phyloP scores from a whole-genome alignment of 2,329 filamentous ascomycete genomes.

The Juglanconis sp. region DNA sequence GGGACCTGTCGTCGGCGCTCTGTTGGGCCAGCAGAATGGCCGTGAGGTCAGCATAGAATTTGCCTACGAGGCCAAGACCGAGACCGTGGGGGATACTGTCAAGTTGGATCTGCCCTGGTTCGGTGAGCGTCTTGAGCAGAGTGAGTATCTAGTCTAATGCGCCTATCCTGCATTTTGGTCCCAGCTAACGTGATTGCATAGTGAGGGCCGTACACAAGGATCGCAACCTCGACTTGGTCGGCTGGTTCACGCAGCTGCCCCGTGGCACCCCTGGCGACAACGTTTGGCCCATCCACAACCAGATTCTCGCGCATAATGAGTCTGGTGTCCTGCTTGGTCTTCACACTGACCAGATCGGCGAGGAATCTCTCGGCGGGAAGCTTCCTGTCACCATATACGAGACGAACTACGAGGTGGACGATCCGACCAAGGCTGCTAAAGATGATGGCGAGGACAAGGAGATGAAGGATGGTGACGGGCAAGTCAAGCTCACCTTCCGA shows the following conservation, averaged over 20 bases:
- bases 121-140: constrained; percentile 74
- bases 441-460: constrained; percentile 63
- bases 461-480: constrained; percentile 63
- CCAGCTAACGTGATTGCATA: constrained; percentile 31
- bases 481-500: constrained; percentile 68
- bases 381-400: constrained; percentile 92
- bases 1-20: constrained; percentile 77
- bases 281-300: constrained; percentile 73
- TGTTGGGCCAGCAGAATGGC: constrained; percentile 90
- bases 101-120: constrained; percentile 72
- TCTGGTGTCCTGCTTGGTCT: constrained; percentile 85
- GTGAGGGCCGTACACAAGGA: constrained; percentile 87
- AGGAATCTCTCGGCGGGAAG: constrained; percentile 64
- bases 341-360: constrained; percentile 62
- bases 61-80: constrained; percentile 75
- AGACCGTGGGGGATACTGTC: constrained; percentile 51
- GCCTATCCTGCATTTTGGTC: not conserved
- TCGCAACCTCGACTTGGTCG: constrained; percentile 79
- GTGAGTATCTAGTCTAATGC: constrained; percentile 46
- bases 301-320: constrained; percentile 78
- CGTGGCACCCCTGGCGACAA: constrained; percentile 65
- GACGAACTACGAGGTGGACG: constrained; percentile 72
- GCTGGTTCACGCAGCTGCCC: constrained; percentile 83
- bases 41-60: constrained; percentile 89
- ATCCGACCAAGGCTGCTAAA: constrained; percentile 34